Evolutionary conservation across 2,329 filamentous ascomycete species (phyloP).

Genomic region (Paraconiothyrium brasiliense): DNA sequence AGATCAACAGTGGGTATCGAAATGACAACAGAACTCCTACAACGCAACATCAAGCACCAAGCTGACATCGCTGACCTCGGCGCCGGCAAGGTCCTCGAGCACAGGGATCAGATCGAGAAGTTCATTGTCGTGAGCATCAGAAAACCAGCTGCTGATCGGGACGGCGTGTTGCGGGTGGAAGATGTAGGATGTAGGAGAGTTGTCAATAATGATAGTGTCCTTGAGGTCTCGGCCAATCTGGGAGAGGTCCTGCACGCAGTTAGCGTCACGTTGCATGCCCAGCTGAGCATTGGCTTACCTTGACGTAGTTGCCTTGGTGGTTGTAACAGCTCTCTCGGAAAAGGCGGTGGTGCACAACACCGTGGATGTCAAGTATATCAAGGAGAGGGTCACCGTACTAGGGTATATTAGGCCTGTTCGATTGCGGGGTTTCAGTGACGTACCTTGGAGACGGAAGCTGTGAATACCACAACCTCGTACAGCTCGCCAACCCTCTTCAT

Average conservation of each 20-base stretch:
- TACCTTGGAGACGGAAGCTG: constrained; percentile 97
- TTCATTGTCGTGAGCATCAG: constrained; percentile 98
- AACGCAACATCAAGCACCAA: constrained; percentile 90
- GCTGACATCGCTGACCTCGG: constrained; percentile 93
- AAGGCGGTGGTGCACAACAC: constrained; percentile 92
- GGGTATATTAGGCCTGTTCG: constrained; percentile 24
- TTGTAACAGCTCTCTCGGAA: constrained; percentile 99
- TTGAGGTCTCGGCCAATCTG: constrained; percentile 95
- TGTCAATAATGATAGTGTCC: constrained; percentile 99
- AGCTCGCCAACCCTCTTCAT: constrained; percentile 98
- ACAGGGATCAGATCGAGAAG: constrained; percentile 96
- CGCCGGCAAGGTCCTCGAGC: constrained; percentile 91
- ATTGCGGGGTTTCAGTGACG: constrained; percentile 15
- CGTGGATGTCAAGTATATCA: constrained; percentile 96
- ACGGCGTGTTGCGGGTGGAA: constrained; percentile 99
- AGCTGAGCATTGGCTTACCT: constrained; percentile 58
- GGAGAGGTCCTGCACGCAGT: constrained; percentile 75
- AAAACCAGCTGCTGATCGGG: constrained; percentile 99
- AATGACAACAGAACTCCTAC: constrained; percentile 49
- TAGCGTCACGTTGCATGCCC: constrained; percentile 16
- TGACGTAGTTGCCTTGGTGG: constrained; percentile 99
- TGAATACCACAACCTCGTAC: constrained; percentile 98
- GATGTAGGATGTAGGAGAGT: constrained; percentile 98
- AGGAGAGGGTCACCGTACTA: constrained; percentile 95
- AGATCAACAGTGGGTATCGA: constrained; percentile 16